These are phyloP conservation scores for Aspergillus heteromorphus DNA, from an alignment of 495 filamentous ascomycete genomes.

Conservation along the genomic window DNA sequence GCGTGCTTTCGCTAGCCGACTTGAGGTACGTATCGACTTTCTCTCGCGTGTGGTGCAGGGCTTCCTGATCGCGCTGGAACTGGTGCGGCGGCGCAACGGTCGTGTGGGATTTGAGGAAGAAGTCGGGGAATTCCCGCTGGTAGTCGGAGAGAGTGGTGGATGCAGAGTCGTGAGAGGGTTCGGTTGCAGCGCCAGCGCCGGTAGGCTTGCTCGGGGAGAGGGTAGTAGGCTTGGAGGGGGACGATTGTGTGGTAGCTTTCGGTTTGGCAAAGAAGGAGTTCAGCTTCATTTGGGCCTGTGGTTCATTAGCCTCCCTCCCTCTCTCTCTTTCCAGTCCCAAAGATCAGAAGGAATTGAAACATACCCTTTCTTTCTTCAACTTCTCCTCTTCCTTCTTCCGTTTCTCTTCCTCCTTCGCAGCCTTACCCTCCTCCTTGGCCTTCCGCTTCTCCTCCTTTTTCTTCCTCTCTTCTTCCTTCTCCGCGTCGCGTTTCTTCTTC, in stretches of 20 bases:
- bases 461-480: conserved; percentile 28
- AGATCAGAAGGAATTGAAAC: conserved; percentile 17
- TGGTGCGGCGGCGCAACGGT: conserved; percentile 51
- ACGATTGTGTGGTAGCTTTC: conserved; percentile 18
- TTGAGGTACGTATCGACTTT: conserved; percentile 45
- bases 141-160: conserved; percentile 55
- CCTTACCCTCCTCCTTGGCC: conserved; percentile 59
- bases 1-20: conserved; percentile 18
- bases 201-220: conserved; percentile 16
- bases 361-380: conserved; percentile 62
- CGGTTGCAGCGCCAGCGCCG: conserved; percentile 8
- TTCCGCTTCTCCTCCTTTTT: conserved; percentile 44
- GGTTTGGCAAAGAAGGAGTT: conserved; percentile 60
- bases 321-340: too few species aligned
- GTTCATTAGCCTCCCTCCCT: too few species aligned
- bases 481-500: conserved; percentile 32
- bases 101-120: conserved; percentile 66
- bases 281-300: conserved; percentile 52
- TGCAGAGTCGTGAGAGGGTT: conserved; percentile 11
- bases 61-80: conserved; percentile 52
- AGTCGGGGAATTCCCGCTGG: conserved; percentile 66
- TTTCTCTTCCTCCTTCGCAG: conserved; percentile 25
- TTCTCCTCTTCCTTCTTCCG: conserved; percentile 50
- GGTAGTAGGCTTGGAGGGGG: conserved; percentile 15
- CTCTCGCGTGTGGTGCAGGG: conserved; percentile 36